Evolutionary conservation across 768 basidiomycete genomes (phyloP), one percentile per base, ranked within the genome.

Genomic region (Rhodotorula paludigena): DNA sequence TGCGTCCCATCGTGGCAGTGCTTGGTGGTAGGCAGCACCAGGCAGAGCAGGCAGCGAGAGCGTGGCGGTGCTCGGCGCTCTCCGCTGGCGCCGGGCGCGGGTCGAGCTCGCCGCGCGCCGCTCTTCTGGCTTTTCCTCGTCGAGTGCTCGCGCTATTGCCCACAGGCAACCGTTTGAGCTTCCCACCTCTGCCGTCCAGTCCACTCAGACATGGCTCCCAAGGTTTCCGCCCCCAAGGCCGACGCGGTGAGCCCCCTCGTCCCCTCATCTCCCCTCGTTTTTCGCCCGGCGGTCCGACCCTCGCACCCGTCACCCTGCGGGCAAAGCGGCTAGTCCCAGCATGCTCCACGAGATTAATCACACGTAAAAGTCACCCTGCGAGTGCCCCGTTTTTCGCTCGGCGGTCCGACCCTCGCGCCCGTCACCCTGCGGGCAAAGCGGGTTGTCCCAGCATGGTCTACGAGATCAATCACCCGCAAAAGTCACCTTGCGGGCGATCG

Each of bases 141-240:
- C 25, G 35, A 36, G 9, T 5, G 41, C 23, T 32, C 49, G 38
- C 45, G 45, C 58, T n/a, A n/a, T n/a, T 47, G 45, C 21, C 11
- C 45, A 5, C 45, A 8, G 16, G 42, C 42, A 42, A 42, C 42
- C 42, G 42, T 42, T 42, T 5, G 23, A 23, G 7, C 23, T 47
- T n/a, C n/a, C 18, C 39, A 41, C 10, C 39, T 41, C 39, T 18
- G 10, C 10, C 18, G 11, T 28, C 39, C 36, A 56, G 55, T 38
- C 38, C 35, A 44, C 39, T 30, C 44, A n/a, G n/a, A n/a, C n/a
- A 69, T 69, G 68, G 63, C 68, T 18, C 63, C 68, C 60, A 65
- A 66, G 48, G 32, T 18, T 33, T 5, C 35, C 21, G 63, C 60
- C 28, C 32, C 41, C 25, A 10, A 15, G 36, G 41, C 33, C 14